Evolutionary conservation across 768 basidiomycete species (phyloP).

Genomic region (Xerocomus potaroensis): DNA sequence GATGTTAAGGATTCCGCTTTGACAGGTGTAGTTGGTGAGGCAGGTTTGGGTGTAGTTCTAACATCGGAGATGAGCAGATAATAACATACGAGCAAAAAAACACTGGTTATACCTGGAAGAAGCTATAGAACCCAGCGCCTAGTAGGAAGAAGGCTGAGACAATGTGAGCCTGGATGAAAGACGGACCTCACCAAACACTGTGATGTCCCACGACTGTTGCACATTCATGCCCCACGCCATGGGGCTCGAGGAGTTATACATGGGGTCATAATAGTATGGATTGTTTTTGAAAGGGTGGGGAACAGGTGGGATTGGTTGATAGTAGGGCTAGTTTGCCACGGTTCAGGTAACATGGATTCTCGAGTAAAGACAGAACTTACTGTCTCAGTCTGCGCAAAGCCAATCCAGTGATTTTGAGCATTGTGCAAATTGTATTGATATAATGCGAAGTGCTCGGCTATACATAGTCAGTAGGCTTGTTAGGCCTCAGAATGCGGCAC

Average conservation of each 20-base stretch:
- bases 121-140: conserved; percentile 51
- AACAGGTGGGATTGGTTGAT: conserved; percentile 42
- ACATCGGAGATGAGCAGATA: neutral
- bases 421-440: conserved; percentile 47
- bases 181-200: conserved; percentile 38
- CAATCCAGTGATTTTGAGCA: conserved; percentile 47
- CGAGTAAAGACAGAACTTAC: conserved; percentile 18
- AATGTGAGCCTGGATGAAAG: neutral
- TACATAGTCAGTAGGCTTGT: neutral
- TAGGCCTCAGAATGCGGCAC: neutral
- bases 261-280: conserved; percentile 37
- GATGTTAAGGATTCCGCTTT: conserved; percentile 40
- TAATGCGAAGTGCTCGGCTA: conserved; percentile 43
- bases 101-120: conserved; percentile 39
- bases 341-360: neutral
- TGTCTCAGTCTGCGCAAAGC: conserved; percentile 51
- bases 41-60: conserved; percentile 42
- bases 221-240: conserved; percentile 44
- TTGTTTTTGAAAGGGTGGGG: conserved; percentile 40
- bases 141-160: conserved; percentile 1
- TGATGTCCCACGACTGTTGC: conserved; percentile 37
- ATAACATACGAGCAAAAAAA: neutral
- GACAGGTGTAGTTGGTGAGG: conserved; percentile 36
- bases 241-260: conserved; percentile 26
- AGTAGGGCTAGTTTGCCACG: conserved; percentile 39